Evolutionary conservation across 805 yeast genomes (phyloP), one percentile per base, ranked within the genome.

Genomic region (Teunomyces cretensis): DNA sequence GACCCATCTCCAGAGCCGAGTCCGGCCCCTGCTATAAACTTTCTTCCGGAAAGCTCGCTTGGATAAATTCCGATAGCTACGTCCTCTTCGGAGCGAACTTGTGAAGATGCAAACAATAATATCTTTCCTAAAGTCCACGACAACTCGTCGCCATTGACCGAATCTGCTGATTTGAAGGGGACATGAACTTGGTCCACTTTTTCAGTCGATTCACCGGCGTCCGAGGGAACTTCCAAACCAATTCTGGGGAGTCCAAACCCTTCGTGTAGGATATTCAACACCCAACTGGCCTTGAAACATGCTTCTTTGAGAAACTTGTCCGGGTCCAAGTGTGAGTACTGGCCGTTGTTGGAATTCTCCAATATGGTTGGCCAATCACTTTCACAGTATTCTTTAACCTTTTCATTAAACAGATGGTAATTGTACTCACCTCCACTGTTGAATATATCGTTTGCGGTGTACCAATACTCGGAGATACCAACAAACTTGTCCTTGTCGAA

Each of bases 391-490:
- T 76, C 75, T 48, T 78, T 76, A 3, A 90, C 86, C 42, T 79
- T 77, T 30, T 72, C 78, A 59, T 81, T 85, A 57, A 87, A 89
- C 32, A 75, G 69, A 30, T 78, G 74, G 59, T 83, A 92, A 57
- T 88, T 88, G 62, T 91, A 91, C 45, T 83, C 88, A 11, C 97
- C 98, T 2, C 96, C 92, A 69, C 89, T 76, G 32, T 84, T 81
- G 62, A 91, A 91, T 3, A 92, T 80, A 59, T 92, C 98, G 57
- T 90, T 87, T 2, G 97, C 91, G 0, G 97, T 89, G 61, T 94
- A 92, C 97, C 98, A 94, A 68, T 89, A 94, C 65, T 94, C 99
- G 6, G 96, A 88, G 16, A 92, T 84, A 0, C 99, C 99, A 24
- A 94, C 86, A 65, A 94, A 91, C 56, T 81, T 86, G 56, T 89